Evolutionary conservation across 306 rosid genomes (phyloP).

Genomic region (Rosa rugosa): DNA sequence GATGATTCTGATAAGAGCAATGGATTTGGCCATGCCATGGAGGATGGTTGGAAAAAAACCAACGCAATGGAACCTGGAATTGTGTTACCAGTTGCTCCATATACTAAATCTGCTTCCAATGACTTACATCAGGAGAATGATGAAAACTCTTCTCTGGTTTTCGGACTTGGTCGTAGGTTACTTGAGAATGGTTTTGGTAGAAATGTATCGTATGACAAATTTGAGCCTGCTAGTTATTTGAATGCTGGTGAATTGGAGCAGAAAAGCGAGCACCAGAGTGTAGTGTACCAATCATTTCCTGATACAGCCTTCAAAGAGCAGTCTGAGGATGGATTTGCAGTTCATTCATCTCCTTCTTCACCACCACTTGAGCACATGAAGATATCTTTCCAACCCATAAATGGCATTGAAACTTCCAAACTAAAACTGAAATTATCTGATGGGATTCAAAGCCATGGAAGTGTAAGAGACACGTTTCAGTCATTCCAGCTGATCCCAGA

Average conservation of each 20-base stretch:
- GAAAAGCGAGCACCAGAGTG: constrained; percentile 33
- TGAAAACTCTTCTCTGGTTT: constrained; percentile 55
- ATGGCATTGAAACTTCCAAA: constrained; percentile 62
- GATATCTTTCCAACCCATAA: constrained; percentile 81
- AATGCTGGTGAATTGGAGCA: constrained; percentile 49
- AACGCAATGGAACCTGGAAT: constrained; percentile 36
- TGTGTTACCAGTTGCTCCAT: constrained; percentile 34
- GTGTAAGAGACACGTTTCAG: constrained; percentile 61
- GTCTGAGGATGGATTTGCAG: constrained; percentile 42
- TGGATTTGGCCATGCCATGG: constrained; percentile 32
- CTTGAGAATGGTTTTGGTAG: constrained; percentile 64
- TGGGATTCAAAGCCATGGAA: constrained; percentile 59
- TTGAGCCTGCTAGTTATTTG: constrained; percentile 41
- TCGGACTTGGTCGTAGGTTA: constrained; percentile 74
- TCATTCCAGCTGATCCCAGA: constrained; percentile 89
- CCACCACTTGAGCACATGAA: constrained; percentile 95
- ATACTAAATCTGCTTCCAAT: constrained; percentile 35
- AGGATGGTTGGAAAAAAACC: constrained; percentile 26
- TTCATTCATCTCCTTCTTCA: constrained; percentile 68
- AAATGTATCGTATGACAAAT: constrained; percentile 45
- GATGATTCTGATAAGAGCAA: constrained; percentile 30
- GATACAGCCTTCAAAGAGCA: constrained; percentile 45
- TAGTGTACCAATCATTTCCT: constrained; percentile 30
- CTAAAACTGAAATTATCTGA: constrained; percentile 75
- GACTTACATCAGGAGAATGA: constrained; percentile 38